Conservation (phyloP, 2,329 filamentous ascomycete genomes). For the Fusarium citri region DNA sequence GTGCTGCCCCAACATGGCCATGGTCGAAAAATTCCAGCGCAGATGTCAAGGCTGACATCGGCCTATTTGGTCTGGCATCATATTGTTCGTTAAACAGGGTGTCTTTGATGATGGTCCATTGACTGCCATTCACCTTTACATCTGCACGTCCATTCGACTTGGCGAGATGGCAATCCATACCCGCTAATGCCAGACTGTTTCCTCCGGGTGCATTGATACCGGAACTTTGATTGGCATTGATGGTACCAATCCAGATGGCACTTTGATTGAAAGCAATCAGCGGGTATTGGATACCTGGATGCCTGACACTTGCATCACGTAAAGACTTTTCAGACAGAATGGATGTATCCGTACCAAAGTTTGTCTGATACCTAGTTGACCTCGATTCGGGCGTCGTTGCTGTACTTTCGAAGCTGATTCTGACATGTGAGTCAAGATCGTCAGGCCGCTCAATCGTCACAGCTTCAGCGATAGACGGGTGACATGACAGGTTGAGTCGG, state of each 20-base stretch:
- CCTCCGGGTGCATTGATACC: neutral
- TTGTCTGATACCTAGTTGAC: neutral
- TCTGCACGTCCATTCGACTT: conserved; percentile 24
- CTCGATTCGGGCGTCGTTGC: neutral
- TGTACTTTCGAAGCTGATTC: conserved; percentile 1
- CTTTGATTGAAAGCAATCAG: conserved; percentile 11
- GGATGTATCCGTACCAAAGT: conserved; percentile 2
- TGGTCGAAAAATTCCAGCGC: neutral
- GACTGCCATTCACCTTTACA: conserved; percentile 7
- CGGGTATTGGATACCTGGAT: neutral
- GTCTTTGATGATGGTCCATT: conserved; percentile 5
- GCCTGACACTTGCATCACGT: neutral
- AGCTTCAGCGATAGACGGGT: neutral
- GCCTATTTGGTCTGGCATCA: neutral
- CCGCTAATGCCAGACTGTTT: conserved; percentile 12
- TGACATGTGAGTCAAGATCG: neutral
- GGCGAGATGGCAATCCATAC: conserved; percentile 7
- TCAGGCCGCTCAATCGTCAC: conserved; percentile 1
- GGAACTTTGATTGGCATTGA: neutral
- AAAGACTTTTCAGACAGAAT: neutral
- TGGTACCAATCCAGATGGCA: conserved; percentile 16
- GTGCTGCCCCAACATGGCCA: neutral
- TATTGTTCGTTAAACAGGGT: neutral
- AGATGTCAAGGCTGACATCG: neutral
- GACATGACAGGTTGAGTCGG: conserved; percentile 1